Evolutionary conservation across 148 eudicot genomes (phyloP).

Genomic region (Silene uniflora): DNA sequence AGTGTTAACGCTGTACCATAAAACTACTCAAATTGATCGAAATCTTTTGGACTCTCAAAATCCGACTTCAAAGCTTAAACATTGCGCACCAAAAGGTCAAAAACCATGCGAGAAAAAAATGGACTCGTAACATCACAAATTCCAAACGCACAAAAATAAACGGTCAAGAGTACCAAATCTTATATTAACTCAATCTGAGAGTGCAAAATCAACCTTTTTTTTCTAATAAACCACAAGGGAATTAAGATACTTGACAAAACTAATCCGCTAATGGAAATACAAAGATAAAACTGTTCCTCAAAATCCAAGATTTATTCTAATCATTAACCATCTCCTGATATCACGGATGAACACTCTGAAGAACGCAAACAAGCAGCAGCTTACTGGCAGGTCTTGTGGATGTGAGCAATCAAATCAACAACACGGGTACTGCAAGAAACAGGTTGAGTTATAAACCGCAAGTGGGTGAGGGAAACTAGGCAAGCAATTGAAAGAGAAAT

Average conservation of each 20-base stretch:
- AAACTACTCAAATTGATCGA: too few species aligned
- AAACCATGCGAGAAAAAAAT: too few species aligned
- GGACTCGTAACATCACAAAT: too few species aligned
- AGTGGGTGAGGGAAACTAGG: not conserved
- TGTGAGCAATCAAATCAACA: constrained; percentile 65
- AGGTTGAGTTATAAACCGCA: not conserved
- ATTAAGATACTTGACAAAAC: constrained; percentile 11
- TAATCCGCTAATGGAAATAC: constrained; percentile 2
- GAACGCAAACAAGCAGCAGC: constrained; percentile 13
- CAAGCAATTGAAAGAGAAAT: not conserved
- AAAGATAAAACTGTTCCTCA: not conserved
- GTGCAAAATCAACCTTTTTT: too few species aligned
- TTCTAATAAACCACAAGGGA: not conserved
- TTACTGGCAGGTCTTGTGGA: constrained; percentile 40
- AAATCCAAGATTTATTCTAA: constrained; percentile 24
- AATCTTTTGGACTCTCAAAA: too few species aligned
- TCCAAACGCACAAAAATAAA: too few species aligned
- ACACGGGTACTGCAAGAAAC: constrained; percentile 59
- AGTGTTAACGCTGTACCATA: too few species aligned
- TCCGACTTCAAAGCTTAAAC: too few species aligned
- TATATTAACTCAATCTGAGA: not conserved
- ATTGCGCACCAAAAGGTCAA: too few species aligned
- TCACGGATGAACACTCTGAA: not conserved
- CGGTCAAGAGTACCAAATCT: too few species aligned
- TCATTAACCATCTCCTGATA: not conserved